phyloP scores from a whole-genome alignment of 2,329 filamentous ascomycete species.

The Torrubiella hemipterigena region DNA sequence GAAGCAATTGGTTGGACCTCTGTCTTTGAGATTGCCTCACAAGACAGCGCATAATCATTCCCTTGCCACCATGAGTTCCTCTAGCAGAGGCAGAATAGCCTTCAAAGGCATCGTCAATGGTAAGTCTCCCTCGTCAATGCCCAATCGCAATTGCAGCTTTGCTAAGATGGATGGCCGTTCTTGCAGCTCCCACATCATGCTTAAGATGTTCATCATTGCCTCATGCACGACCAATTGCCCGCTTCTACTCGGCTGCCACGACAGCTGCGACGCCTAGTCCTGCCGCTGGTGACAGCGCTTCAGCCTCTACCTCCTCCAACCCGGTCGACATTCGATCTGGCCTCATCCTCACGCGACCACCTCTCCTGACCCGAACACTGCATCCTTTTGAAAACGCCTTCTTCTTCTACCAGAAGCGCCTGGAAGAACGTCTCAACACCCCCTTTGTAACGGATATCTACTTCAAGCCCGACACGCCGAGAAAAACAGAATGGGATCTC shows the following conservation, averaged over 20 bases:
- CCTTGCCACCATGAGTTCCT: conserved; percentile 5
- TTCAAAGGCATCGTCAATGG: too few relatives aligned
- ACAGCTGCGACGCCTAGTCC: conserved; percentile 11
- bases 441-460: conserved; percentile 89
- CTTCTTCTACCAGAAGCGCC: conserved; percentile 92
- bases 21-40: too few relatives aligned
- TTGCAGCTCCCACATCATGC: too few relatives aligned
- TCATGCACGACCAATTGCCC: too few relatives aligned
- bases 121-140: too few relatives aligned
- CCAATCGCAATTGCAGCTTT: too few relatives aligned
- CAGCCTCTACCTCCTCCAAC: conserved; percentile 9
- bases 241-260: conserved; percentile 24
- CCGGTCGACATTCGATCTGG: conserved; percentile 46
- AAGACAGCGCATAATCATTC: too few relatives aligned
- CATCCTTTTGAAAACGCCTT: conserved; percentile 81
- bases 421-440: conserved; percentile 82
- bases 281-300: conserved; percentile 2
- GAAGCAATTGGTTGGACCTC: too few relatives aligned
- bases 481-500: conserved; percentile 79
- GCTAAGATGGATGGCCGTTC: too few relatives aligned
- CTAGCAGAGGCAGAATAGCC: conserved; percentile 7
- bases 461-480: conserved; percentile 81
- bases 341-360: conserved; percentile 78
- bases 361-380: conserved; percentile 71
- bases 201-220: too few relatives aligned